Base-by-base conservation (phyloP, 306 rosid genomes). In the Cajanus cajan region DNA sequence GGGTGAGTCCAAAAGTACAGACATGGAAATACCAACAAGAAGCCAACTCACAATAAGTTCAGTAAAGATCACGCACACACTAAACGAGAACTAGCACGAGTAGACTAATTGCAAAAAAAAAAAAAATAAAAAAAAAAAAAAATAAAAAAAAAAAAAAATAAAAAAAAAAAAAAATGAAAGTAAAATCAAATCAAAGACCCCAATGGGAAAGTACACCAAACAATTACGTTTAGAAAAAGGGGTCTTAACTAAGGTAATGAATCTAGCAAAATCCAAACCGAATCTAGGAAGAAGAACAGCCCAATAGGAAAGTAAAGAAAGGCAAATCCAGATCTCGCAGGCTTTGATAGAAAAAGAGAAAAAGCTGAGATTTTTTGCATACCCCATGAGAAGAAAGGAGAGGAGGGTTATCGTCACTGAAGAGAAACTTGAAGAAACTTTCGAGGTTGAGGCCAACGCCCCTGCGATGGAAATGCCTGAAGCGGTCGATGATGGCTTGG, bases 401-500 rank as follows among this genome's bases (percentile, higher is more conserved):
- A 21, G 99, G 90, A 14, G 85, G 89, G 57, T 96, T 93, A 47
- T 7, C 34, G 36, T 93, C 96, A 80, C 91, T 57, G 85, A 89
- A 90, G 51, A 96, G 91, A 74, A 78, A 90, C 86, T 88, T 90
- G 77, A 96, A 93, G 87, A 96, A 96, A 72, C 87, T 82, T 16
- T 93, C 98, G 61, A 93, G 94, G 36, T 89, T 79, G 75, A 96
- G 80, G 21, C 82, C 83, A 48, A 6, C 36, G 22, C 83, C 92
- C 78, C 75, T 93, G 25, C 94, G 90, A 73, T 90, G 94, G 71
- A 93, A 85, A 85, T 93, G 99, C 67, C 58, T 82, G 79, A 89
- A 81, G 47, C 85, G 73, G 58, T 96, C 97, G 36, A 96, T 86
- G 73, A 88, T 79, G 67, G 71, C 55, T 80, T 84, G 96, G 11